Evolutionary conservation across 1,284 basidiomycete species (phyloP).

Genomic region (Irpex sp.): DNA sequence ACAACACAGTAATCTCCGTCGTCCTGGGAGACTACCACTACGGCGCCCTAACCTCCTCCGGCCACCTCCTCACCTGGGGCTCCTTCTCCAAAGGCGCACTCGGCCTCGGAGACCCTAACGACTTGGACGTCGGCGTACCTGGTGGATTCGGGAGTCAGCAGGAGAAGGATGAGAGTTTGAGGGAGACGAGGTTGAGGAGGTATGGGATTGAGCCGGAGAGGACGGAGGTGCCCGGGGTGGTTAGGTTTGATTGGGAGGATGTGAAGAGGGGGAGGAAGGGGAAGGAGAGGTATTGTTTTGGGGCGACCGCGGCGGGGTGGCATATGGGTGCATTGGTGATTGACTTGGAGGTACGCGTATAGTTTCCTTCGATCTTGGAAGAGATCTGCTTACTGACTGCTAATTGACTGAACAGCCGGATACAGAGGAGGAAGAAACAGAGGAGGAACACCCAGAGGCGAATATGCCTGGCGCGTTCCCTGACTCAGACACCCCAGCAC

Average conservation of each 20-base stretch:
- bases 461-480: conserved; percentile 14
- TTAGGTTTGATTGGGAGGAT: conserved; percentile 64
- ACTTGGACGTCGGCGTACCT: conserved; percentile 48
- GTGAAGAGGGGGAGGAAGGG: conserved; percentile 39
- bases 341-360: conserved; percentile 56
- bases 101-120: conserved; percentile 72
- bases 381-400: neutral
- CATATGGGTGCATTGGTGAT: conserved; percentile 86
- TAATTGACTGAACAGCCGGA: conserved; percentile 8
- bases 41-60: conserved; percentile 76
- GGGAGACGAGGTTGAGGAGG: neutral
- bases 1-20: conserved; percentile 75
- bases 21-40: conserved; percentile 89
- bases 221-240: conserved; percentile 61
- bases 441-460: neutral
- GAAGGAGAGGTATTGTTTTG: conserved; percentile 71
- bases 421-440: conserved; percentile 13
- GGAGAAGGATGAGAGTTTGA: conserved; percentile 11
- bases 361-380: neutral
- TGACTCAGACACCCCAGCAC: neutral
- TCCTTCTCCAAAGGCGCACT: conserved; percentile 74
- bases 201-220: conserved; percentile 33
- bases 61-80: conserved; percentile 85
- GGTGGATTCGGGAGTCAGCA: conserved; percentile 52
- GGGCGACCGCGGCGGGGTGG: conserved; percentile 80